Evolutionary conservation across 2,329 filamentous ascomycete species (phyloP), one percentile per base, ranked within the genome.

Genomic region (Mariannaea elegans): DNA sequence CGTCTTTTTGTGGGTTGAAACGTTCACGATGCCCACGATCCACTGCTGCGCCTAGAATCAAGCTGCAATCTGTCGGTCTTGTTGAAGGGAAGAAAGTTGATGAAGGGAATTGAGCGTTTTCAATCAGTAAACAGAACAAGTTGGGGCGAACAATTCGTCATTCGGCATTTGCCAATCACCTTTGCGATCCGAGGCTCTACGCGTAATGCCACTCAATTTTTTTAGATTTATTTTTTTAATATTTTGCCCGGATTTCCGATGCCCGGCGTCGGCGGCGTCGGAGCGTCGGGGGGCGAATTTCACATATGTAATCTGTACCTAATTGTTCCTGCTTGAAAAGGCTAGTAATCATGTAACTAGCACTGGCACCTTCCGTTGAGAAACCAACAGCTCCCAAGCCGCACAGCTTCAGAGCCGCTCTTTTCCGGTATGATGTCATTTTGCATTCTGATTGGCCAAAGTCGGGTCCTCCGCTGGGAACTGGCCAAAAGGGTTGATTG

Each of bases 361-460:
- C 7, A 29, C 24, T 47, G 31, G 53, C 49, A 31, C 48, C 18
- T 51, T 56, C 41, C 45, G 31, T 24, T 36, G 48, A 51, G 41
- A 18, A 38, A 21, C 23, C 23, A 13, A 12, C 13, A 27, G 31
- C 27, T 45, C 21, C 19, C 13, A 24, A 31, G 34, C 49, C 14
- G 4, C 9, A 16, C n/a, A 12, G n/a, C 14, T 16, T 41, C 39
- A 67, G 63, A 65, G 68, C 68, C 66, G 68, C 61, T 49, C 38
- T 50, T 71, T 71, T 59, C 63, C 65, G 68, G 47, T 64, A 64
- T 71, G 61, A 66, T 65, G 60, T 63, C 65, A 69, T 45, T 9
- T 7, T 10, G 48, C 0, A 4, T 0, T 51, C 7, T 69, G 39
- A 70, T 70, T 70, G 68, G 68, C 13, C 57, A 13, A 8, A 10